A percentile compares a stretch with the other conserved stretches of the same genome.
Evolutionary conservation across 805 yeast species (phyloP).

Genomic region (Geotrichum ghanense): DNA sequence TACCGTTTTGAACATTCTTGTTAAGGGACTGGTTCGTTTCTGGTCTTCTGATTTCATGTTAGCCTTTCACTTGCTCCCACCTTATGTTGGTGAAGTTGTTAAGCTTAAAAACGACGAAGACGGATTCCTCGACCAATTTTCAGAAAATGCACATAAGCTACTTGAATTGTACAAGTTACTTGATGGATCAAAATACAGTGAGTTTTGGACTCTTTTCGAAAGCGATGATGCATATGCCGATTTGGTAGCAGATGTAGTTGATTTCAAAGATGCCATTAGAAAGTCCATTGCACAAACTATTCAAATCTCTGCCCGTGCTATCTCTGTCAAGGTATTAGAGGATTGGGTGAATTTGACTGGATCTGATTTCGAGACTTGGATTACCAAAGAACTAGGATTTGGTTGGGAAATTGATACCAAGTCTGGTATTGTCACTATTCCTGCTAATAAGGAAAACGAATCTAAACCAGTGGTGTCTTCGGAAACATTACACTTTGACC

Average conservation of each 20-base stretch:
- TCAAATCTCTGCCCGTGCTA: constrained; percentile 17
- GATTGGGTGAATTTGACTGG: constrained; percentile 22
- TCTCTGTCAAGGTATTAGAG: constrained; percentile 19
- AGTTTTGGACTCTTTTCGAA: constrained; percentile 24
- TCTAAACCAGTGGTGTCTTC: constrained; percentile 19
- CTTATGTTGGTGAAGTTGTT: constrained; percentile 23
- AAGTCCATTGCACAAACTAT: constrained; percentile 22
- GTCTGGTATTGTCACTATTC: constrained; percentile 18
- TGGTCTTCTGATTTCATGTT: constrained; percentile 33
- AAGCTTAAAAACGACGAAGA: constrained; percentile 4
- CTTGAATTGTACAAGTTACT: constrained; percentile 21
- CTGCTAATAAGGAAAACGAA: constrained; percentile 20
- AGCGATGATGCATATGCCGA: constrained; percentile 24
- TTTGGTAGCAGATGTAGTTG: constrained; percentile 23
- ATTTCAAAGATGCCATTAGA: constrained; percentile 25
- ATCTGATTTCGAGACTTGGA: constrained; percentile 20
- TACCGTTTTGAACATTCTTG: constrained; percentile 28
- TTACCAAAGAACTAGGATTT: constrained; percentile 8
- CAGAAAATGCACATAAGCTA: constrained; percentile 20
- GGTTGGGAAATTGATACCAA: constrained; percentile 20
- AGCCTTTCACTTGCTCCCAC: constrained; percentile 35
- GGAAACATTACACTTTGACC: constrained; percentile 21
- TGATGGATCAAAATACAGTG: constrained; percentile 22
- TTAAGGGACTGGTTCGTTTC: constrained; percentile 33
- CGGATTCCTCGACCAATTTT: constrained; percentile 14